phyloP scores from a whole-genome alignment of 208 protist species.

The Crithidia brevicula region DNA sequence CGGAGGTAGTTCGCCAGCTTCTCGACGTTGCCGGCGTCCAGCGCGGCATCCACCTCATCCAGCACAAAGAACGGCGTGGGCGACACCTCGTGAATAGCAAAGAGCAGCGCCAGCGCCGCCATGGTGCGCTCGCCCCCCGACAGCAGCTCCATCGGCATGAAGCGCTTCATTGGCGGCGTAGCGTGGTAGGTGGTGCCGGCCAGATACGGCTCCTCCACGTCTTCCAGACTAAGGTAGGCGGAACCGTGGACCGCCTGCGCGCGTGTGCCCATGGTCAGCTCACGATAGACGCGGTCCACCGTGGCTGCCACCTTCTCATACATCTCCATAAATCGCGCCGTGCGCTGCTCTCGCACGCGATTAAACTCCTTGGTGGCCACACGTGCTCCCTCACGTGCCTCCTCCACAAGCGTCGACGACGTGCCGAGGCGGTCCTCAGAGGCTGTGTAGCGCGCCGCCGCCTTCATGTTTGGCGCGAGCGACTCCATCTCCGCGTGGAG shows the following conservation, averaged over 20 bases:
- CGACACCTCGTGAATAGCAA: conserved; percentile 96
- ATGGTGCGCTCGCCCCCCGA: conserved; percentile 99
- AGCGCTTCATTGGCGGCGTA: conserved; percentile 98
- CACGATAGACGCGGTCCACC: conserved; percentile 96
- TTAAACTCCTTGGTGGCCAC: conserved; percentile 84
- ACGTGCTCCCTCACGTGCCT: conserved; percentile 65
- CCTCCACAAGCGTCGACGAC: conserved; percentile 77
- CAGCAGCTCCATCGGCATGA: conserved; percentile 97
- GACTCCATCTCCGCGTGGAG: conserved; percentile 72
- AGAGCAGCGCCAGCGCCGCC: conserved; percentile 98
- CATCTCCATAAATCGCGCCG: conserved; percentile 91
- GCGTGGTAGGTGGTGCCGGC: conserved; percentile 96
- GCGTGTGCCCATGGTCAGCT: conserved; percentile 91
- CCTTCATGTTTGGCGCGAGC: conserved; percentile 87
- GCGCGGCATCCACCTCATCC: conserved; percentile 99
- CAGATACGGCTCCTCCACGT: conserved; percentile 96
- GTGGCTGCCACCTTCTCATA: conserved; percentile 92
- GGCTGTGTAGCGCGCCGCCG: conserved; percentile 54
- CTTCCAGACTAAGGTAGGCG: conserved; percentile 96
- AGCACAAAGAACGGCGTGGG: conserved; percentile 99
- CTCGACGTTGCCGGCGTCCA: conserved; percentile 97
- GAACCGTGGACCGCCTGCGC: conserved; percentile 85
- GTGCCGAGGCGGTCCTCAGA: conserved; percentile 80
- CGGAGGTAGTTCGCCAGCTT: conserved; percentile 96
- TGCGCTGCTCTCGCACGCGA: conserved; percentile 88